phyloP scores from a whole-genome alignment of 2,329 filamentous ascomycete species.

The Plenodomus tracheiphilus region DNA sequence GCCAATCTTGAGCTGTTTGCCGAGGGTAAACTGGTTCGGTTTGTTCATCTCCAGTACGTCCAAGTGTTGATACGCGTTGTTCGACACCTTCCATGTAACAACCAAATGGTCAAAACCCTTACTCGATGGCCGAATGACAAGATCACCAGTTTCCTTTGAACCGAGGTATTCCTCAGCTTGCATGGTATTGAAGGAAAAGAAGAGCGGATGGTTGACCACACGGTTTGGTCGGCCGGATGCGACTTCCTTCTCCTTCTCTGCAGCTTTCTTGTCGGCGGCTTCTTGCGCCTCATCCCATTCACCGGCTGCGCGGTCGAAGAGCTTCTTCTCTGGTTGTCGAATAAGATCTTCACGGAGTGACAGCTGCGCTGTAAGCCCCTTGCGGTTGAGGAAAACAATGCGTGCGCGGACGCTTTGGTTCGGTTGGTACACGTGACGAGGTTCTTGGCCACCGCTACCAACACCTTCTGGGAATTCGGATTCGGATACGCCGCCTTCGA shows the following conservation, averaged over 20 bases:
- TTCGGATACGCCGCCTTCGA: slow-evolving; percentile 84
- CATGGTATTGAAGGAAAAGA: slow-evolving; percentile 87
- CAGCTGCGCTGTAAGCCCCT: slow-evolving; percentile 80
- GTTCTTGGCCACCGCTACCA: slow-evolving; percentile 51
- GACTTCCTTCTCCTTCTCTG: slow-evolving; percentile 83
- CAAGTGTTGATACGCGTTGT: slow-evolving; percentile 95
- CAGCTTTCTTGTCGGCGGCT: slow-evolving; percentile 73
- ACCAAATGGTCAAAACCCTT: slow-evolving; percentile 95
- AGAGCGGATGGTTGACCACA: slow-evolving; percentile 97
- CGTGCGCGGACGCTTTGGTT: slow-evolving; percentile 89
- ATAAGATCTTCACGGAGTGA: slow-evolving; percentile 82
- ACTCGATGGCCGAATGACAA: slow-evolving; percentile 92
- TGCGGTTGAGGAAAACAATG: slow-evolving; percentile 83
- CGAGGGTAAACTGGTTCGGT: slow-evolving; percentile 93
- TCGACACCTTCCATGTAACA: slow-evolving; percentile 96
- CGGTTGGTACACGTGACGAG: slow-evolving; percentile 68
- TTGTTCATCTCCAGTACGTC: slow-evolving; percentile 97
- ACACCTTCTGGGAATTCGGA: slow-evolving; percentile 77
- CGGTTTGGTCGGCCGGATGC: slow-evolving; percentile 83
- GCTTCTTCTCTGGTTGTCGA: slow-evolving; percentile 56
- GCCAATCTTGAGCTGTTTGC: slow-evolving; percentile 80
- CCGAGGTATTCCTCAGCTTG: slow-evolving; percentile 94
- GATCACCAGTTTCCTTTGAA: slow-evolving; percentile 81
- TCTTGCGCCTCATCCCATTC: slow-evolving; percentile 90
- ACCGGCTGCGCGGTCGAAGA: slow-evolving; percentile 69